Evolutionary conservation across 2,329 filamentous ascomycete genomes (phyloP), one percentile per base, ranked within the genome.

Genomic region (Penicillium palitans): DNA sequence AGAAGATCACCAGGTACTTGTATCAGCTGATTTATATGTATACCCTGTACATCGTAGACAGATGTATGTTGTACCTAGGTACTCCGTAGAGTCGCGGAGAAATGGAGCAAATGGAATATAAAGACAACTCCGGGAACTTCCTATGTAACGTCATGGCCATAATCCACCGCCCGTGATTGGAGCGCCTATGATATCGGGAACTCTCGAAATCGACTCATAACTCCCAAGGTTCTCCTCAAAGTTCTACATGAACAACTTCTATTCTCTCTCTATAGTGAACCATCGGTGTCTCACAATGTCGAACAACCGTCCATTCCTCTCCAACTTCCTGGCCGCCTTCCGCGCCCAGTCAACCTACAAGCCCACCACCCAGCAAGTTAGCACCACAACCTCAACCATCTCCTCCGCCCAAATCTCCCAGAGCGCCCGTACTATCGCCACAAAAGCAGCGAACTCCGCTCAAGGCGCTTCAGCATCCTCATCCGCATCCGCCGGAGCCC

Each of bases 281-380:
- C 21, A 13, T 54, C 50, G 46, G 42, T 45, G 39, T 48, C 55
- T 42, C 57, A 78, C 59, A 66, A 88, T 88, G 85, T 83, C 84
- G 2, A 87, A 84, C 63, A 87, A 88, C 76, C 77, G 85, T 58
- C 86, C 82, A 48, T 89, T 89, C 76, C 80, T 89, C 67, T 81
- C 85, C 65, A 86, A 85, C 77, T 87, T 89, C 76, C 81, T 89
- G 61, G 83, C 86, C 48, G 85, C 86, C 61, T 89, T 89, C 69
- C 81, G 86, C 52, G 84, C 86, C 51, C 85, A 88, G 69, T 85
- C 85, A 42, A 79, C 81, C 56, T 80, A 84, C 63, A 87, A 87
- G 68, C 77, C 84, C 25, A 79, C 83, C 12, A 75, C 76, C n/a
- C 69, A 77, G 35, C 71, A 72, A 31, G 68, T 71, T 41, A 64